phyloP scores from a whole-genome alignment of 257 asterid species.

The Cinchona pubescens region DNA sequence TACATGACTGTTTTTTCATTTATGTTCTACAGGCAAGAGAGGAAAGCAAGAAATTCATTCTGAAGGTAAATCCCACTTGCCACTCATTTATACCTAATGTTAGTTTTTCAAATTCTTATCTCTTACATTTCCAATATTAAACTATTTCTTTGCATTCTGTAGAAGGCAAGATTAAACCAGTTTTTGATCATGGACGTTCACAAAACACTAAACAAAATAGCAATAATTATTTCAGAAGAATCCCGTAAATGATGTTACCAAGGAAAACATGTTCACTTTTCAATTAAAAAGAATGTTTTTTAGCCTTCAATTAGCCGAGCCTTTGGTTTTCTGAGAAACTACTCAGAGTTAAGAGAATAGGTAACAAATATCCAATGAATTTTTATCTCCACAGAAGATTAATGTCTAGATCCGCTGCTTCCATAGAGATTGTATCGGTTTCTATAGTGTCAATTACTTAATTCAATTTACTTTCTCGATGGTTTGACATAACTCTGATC shows the following conservation, averaged over 20 bases:
- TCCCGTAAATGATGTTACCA: neutral
- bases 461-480: neutral
- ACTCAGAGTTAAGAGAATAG: neutral
- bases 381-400: neutral
- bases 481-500: neutral
- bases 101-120: neutral
- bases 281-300: neutral
- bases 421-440: neutral
- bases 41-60: slow-evolving; percentile 36
- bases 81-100: neutral
- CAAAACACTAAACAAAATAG: neutral
- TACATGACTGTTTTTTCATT: neutral
- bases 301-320: neutral
- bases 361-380: no score
- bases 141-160: neutral
- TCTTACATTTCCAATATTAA: no score
- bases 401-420: neutral
- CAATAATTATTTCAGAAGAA: neutral
- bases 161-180: neutral
- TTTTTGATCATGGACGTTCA: neutral
- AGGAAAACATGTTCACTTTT: neutral
- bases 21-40: slow-evolving; percentile 36
- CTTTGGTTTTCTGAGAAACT: neutral
- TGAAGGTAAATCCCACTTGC: slow-evolving; percentile 28
- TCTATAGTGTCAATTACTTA: neutral